phyloP scores from a whole-genome alignment of 345 rosid genomes.

The Arabidopsis suecica region DNA sequence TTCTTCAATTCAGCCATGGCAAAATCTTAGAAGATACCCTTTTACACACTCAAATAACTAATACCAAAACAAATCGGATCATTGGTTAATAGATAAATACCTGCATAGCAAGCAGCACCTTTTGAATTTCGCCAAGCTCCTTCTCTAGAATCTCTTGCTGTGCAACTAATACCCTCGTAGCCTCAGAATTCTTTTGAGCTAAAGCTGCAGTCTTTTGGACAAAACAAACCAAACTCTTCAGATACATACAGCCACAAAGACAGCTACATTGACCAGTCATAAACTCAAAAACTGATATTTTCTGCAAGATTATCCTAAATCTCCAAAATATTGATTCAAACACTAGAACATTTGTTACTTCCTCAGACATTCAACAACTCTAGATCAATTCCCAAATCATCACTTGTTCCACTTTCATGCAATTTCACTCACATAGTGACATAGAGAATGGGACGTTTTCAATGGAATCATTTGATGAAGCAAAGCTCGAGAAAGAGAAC shows the following conservation, averaged over 20 bases:
- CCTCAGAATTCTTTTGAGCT: conserved; percentile 95
- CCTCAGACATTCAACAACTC: not conserved
- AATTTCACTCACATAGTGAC: not conserved
- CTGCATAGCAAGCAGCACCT: conserved; percentile 96
- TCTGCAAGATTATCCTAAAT: not conserved
- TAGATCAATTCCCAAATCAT: not conserved
- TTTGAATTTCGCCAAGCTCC: conserved; percentile 93
- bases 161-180: conserved; percentile 75
- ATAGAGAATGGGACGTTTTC: not conserved
- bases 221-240: conserved; percentile 30
- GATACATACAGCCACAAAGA: conserved; percentile 15
- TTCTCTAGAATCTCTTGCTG: conserved; percentile 86
- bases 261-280: conserved; percentile 16
- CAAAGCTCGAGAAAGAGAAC: conserved; percentile 1
- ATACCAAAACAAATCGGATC: not conserved
- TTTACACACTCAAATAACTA: not conserved
- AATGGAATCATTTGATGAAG: not conserved
- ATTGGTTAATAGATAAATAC: conserved; percentile 39
- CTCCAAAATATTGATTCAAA: not conserved
- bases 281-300: not conserved
- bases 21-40: not conserved
- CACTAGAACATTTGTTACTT: not conserved
- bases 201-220: conserved; percentile 81
- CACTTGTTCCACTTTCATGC: not conserved
- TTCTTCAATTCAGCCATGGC: not conserved